Base-by-base conservation (phyloP, 1,284 basidiomycete genomes). In the Leucoagaricus sp. region DNA sequence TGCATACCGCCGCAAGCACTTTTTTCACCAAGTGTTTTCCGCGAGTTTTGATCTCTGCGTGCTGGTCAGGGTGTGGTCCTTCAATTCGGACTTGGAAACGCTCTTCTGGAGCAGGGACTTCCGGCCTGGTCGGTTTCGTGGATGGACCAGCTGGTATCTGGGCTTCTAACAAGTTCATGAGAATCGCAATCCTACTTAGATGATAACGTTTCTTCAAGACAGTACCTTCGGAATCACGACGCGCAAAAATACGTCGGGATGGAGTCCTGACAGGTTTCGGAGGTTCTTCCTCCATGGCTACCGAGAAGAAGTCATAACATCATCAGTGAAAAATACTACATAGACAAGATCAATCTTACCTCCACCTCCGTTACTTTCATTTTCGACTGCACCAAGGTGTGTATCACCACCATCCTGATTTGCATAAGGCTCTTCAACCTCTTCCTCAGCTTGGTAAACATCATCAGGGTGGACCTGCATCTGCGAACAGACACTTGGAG, bases 1-100 rank as follows among this genome's bases (percentile, higher is more conserved):
- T 47, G 29, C 60, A 61, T 3, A 49, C 57, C 2, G 60, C 52
- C 21, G 52, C 52, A 29, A 72, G 59, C 17, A 69, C 69, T 69
- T 71, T 60, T 23, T 57, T 42, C 10, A 58, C 51, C 3, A 38
- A 28, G 31, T 62, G 58, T 36, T 46, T 40, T 8, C 56, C 51
- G 8, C 61, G 49, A 29, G 58, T 59, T 42, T 61, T 58, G 40
- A 58, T 56, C 34, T 57, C 49, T 8, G 50, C 55, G 7, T 36
- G 28, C 42, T 59, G 53, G 19, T 56, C 57, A 2, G 38, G 31
- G 1, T 48, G n/a, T 4, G 57, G 55, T 13, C 56, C 60, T 12
- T n/a, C 34, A 21, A 61, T 51, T 19, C 29, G 46, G 19, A 55
- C 46, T 33, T 49, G 45, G 23, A 55, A 55, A 25, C 46, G 46